These are phyloP conservation scores for Sarocladiaceae sp. DNA, from an alignment of 2,329 filamentous ascomycete genomes.

Conservation along the genomic window DNA sequence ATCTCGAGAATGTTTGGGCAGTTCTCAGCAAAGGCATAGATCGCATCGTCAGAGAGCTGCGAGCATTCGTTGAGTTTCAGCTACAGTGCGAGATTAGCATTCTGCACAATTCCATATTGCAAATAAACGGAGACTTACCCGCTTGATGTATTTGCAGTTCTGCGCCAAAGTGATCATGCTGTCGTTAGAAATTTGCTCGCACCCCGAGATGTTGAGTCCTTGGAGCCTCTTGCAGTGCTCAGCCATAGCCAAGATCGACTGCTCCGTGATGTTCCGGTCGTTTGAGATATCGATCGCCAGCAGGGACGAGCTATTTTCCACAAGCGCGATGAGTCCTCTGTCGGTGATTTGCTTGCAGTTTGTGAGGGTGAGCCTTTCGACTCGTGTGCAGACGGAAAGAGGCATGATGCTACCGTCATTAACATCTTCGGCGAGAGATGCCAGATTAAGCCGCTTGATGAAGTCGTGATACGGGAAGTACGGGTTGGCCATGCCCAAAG, in stretches of 20 bases:
- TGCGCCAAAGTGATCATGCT: constrained; percentile 77
- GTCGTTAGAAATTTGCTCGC: constrained; percentile 78
- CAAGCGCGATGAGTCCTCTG: constrained; percentile 71
- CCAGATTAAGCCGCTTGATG: constrained; percentile 88
- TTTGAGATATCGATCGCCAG: constrained; percentile 88
- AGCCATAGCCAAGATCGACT: constrained; percentile 73
- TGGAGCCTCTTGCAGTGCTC: constrained; percentile 81
- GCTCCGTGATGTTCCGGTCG: constrained; percentile 78
- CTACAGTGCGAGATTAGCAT: constrained; percentile 33
- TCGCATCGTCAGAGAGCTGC: constrained; percentile 78
- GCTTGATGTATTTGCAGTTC: constrained; percentile 81
- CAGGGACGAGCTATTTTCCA: constrained; percentile 74
- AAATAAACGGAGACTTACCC: constrained; percentile 48
- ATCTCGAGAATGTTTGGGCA: constrained; percentile 95
- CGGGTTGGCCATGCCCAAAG: constrained; percentile 66
- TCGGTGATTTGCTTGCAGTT: constrained; percentile 86
- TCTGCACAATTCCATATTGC: background rate
- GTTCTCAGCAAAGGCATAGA: constrained; percentile 80
- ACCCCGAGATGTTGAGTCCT: constrained; percentile 88
- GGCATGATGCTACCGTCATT: constrained; percentile 87
- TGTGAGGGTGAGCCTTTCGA: constrained; percentile 90
- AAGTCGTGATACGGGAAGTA: constrained; percentile 89
- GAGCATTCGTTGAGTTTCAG: constrained; percentile 91
- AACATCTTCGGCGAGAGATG: constrained; percentile 67
- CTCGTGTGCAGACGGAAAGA: constrained; percentile 78